Evolutionary conservation across 352 stramenopile genomes (phyloP), one percentile per base, ranked within the genome.

Genomic region (Phytopythium oedochilum): DNA sequence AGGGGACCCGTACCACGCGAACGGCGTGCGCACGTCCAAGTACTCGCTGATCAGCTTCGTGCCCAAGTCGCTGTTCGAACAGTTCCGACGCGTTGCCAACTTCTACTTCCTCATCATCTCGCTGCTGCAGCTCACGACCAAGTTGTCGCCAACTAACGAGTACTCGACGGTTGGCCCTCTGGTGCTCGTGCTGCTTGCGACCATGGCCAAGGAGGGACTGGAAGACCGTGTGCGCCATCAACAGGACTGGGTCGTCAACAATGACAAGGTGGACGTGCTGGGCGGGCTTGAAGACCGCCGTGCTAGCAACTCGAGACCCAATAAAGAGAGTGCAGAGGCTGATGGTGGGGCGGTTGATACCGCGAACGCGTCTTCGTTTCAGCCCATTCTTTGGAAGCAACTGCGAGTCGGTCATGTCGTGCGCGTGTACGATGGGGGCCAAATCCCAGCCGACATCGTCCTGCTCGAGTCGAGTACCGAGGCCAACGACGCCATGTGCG

Each of bases 41-140:
- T 99, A 99, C 72, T 97, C 94, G 14, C 12, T 96, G 3, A 51
- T 97, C 28, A 98, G 89, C 34, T 99, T 99, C 61, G 59, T 99
- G 31, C 95, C 96, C 42, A 88, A 98, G 79, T 96, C 92, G 42
- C 84, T 98, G 46, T 88, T 96, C 32, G 92, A 98, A 61, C 96
- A 99, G 73, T 98, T 99, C 71, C 87, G 94, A 31, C 83, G 92
- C 34, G 86, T 98, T 59, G 95, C 92, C 9, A 99, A 99, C 61
- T 88, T 98, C 56, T 98, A 98, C 73, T 99, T 99, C 57, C 71
- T 98, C 23, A 76, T 97, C 62, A 97, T 99, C 44, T 97, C 93
- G 9, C 60, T 96, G 26, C 80, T 99, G 35, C 97, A 98, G 75
- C 71, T 97, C 10, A 78, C 92, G 26, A 97, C 93, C 20, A 73